Percentiles rank a stretch among this genome's conserved stretches.
These are phyloP conservation scores for Trypanosoma conorhini DNA, from an alignment of 208 protist genomes.

Conservation along the genomic window DNA sequence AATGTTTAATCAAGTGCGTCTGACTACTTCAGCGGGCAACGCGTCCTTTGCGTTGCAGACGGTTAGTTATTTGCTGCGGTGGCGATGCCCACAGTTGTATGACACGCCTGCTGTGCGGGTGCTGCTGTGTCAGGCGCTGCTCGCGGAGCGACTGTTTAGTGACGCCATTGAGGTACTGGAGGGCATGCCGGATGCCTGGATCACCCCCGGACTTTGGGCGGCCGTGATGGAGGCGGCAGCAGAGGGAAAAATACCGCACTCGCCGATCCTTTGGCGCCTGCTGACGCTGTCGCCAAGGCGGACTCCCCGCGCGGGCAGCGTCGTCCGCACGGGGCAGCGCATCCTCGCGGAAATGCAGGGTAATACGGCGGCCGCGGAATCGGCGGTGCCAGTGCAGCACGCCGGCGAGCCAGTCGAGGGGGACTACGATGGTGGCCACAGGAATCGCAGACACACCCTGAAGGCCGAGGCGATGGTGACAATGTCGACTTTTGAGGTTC, in stretches of 20 bases:
- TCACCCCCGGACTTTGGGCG: slow-evolving; percentile 59
- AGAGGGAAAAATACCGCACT: slow-evolving; percentile 62
- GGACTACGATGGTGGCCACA: background rate
- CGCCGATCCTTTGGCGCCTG: slow-evolving; percentile 57
- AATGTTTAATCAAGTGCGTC: slow-evolving; percentile 21
- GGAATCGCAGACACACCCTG: background rate
- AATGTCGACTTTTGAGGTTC: slow-evolving; percentile 28
- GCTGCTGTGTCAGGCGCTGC: slow-evolving; percentile 52
- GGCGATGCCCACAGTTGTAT: slow-evolving; percentile 44
- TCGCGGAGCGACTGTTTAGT: slow-evolving; percentile 42
- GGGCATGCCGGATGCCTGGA: slow-evolving; percentile 43
- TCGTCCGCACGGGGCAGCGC: slow-evolving; percentile 23
- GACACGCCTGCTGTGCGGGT: slow-evolving; percentile 34
- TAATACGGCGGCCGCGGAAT: background rate
- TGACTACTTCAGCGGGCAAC: slow-evolving; percentile 26
- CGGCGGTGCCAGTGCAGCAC: no score
- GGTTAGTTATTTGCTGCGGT: slow-evolving; percentile 18
- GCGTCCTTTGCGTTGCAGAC: slow-evolving; percentile 33
- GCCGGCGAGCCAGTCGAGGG: background rate
- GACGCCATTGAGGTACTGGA: slow-evolving; percentile 47
- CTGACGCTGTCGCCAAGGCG: slow-evolving; percentile 28
- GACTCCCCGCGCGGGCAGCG: slow-evolving; percentile 9
- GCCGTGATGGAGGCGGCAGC: slow-evolving; percentile 49
- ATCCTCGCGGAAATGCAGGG: slow-evolving; percentile 3
- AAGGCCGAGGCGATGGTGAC: background rate